Conservation (phyloP, 164 flowering plant genomes). For the Chimonanthus salicifolius region DNA sequence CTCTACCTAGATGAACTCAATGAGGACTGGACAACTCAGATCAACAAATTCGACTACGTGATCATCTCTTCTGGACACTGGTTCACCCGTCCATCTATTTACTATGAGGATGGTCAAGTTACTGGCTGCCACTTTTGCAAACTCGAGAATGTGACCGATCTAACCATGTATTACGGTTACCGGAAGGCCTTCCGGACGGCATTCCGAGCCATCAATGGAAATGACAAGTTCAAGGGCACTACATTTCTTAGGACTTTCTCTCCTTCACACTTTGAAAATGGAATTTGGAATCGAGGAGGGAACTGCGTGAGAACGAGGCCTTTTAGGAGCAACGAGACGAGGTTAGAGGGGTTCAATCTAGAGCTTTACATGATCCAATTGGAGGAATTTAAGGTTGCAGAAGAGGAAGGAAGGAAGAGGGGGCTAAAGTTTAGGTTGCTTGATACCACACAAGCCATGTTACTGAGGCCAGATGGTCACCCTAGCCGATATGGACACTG, state of each 20-base stretch:
- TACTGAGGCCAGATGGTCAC: too few species aligned
- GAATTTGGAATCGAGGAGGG: too few species aligned
- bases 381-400: too few species aligned
- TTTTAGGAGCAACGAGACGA: constrained; percentile 27
- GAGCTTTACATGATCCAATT: too few species aligned
- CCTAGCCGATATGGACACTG: too few species aligned
- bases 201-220: constrained; percentile 38
- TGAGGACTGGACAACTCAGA: constrained; percentile 32
- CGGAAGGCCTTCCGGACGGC: constrained; percentile 48
- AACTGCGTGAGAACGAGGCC: constrained; percentile 18
- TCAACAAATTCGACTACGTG: constrained; percentile 47
- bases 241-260: constrained; percentile 50
- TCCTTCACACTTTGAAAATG: constrained; percentile 20
- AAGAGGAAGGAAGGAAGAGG: too few species aligned
- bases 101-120: constrained; percentile 31
- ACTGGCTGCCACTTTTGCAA: constrained; percentile 52
- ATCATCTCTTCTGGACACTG: constrained; percentile 63
- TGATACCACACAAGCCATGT: too few species aligned
- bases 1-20: constrained; percentile 42
- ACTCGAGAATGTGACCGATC: constrained; percentile 29
- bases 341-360: constrained; percentile 6
- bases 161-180: constrained; percentile 38
- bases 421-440: too few species aligned
- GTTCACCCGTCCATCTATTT: constrained; percentile 47
- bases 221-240: constrained; percentile 36